These are phyloP conservation scores for Chrysosporium keratinophilum DNA, from an alignment of 2,329 filamentous ascomycete genomes.

Conservation along the genomic window DNA sequence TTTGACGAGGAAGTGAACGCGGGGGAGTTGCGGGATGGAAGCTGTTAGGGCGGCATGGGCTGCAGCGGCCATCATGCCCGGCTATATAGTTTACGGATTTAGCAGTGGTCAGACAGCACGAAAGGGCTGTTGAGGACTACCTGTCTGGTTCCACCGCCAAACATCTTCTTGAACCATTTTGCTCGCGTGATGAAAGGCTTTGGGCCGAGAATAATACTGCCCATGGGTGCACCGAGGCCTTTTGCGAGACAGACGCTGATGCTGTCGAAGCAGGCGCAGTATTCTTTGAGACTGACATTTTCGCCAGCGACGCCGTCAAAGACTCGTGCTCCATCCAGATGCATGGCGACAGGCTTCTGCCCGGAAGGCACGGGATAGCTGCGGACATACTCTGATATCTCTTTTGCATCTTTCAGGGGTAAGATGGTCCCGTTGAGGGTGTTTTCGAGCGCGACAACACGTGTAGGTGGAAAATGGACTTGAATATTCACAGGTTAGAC, in stretches of 20 bases:
- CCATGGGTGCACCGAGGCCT: conserved; percentile 16
- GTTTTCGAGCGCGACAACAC: conserved; percentile 25
- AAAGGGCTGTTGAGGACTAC: conserved; percentile 11
- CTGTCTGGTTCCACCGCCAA: conserved; percentile 22
- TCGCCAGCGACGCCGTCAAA: conserved; percentile 24
- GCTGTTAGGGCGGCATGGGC: conserved; percentile 20
- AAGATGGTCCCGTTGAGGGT: conserved; percentile 23
- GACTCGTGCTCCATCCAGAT: conserved; percentile 26
- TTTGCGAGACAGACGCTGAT: conserved; percentile 28
- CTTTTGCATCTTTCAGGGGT: conserved; percentile 21
- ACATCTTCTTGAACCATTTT: conserved; percentile 25
- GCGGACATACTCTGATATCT: conserved; percentile 24
- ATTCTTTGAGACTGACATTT: conserved; percentile 22
- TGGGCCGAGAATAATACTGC: conserved; percentile 25
- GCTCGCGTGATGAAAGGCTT: conserved; percentile 23
- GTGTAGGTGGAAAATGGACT: conserved; percentile 26
- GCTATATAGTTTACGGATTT: conserved; percentile 11
- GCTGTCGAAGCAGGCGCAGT: conserved; percentile 26
- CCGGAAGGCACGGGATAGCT: conserved; percentile 20
- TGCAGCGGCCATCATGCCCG: conserved; percentile 25
- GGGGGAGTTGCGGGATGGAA: conserved; percentile 19
- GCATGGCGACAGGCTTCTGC: conserved; percentile 22
- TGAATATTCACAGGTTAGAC: neutral
- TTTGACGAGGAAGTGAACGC: conserved; percentile 20
- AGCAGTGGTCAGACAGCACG: neutral